phyloP scores from a whole-genome alignment of 2,329 filamentous ascomycete species.

The Dactylonectria estremocensis region DNA sequence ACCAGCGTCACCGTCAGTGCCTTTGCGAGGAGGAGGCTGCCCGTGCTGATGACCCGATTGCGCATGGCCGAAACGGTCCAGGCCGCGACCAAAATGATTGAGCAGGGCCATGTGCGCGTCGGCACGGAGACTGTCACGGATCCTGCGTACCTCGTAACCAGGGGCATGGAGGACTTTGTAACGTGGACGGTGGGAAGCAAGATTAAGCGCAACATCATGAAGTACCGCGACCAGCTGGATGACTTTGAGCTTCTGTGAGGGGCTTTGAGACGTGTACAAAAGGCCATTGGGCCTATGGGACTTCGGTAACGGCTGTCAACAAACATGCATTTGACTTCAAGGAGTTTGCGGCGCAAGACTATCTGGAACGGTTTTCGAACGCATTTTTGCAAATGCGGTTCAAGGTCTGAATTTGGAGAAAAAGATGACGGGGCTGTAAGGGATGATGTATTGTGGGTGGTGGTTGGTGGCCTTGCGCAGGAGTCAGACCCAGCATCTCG shows the following conservation, averaged over 20 bases:
- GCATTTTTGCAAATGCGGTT: slow-evolving; percentile 18
- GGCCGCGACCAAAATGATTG: slow-evolving; percentile 88
- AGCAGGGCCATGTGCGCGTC: slow-evolving; percentile 94
- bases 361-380: slow-evolving; percentile 17
- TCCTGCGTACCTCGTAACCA: slow-evolving; percentile 88
- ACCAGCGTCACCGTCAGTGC: slow-evolving; percentile 90
- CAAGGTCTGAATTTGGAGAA: not conserved
- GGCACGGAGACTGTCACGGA: slow-evolving; percentile 93
- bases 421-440: not conserved
- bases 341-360: slow-evolving; percentile 41
- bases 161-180: slow-evolving; percentile 95
- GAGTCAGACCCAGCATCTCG: not conserved
- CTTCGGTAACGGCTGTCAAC: slow-evolving; percentile 44
- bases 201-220: slow-evolving; percentile 96
- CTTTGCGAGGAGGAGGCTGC: slow-evolving; percentile 86
- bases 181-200: slow-evolving; percentile 97
- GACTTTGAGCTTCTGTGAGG: slow-evolving; percentile 90
- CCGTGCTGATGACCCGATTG: slow-evolving; percentile 91
- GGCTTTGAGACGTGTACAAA: not conserved
- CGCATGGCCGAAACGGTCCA: slow-evolving; percentile 94
- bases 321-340: slow-evolving; percentile 29
- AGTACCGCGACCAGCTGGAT: slow-evolving; percentile 94
- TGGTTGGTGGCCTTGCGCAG: not conserved
- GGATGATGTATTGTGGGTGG: not conserved
- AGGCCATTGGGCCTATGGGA: not conserved